Evolutionary conservation across 495 filamentous ascomycete genomes (phyloP).

Genomic region (Lasiosphaeris hirsuta): DNA sequence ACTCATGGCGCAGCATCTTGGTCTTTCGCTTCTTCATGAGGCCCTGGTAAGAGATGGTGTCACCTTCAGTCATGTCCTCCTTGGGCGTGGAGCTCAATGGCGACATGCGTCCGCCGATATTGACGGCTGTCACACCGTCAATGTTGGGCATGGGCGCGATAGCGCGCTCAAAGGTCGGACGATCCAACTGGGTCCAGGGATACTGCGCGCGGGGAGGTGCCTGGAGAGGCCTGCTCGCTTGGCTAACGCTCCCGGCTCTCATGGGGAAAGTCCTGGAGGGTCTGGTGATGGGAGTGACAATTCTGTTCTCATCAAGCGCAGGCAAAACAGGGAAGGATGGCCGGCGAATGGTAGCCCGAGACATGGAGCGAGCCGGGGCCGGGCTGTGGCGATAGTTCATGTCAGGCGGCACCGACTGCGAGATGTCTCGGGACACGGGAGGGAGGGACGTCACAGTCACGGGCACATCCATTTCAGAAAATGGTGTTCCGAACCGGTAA

Average conservation of each 20-base stretch:
- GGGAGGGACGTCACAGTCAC: conserved; percentile 68
- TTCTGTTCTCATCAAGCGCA: conserved; percentile 50
- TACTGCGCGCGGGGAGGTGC: conserved; percentile 47
- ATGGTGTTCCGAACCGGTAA: conserved; percentile 74
- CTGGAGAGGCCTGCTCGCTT: conserved; percentile 34
- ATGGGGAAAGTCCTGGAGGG: conserved; percentile 32
- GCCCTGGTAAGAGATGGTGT: conserved; percentile 64
- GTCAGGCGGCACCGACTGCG: conserved; percentile 89
- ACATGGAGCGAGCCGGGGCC: conserved; percentile 47
- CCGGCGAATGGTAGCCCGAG: conserved; percentile 52
- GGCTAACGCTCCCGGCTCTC: conserved; percentile 21
- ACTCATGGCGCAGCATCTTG: conserved; percentile 84
- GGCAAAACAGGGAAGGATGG: conserved; percentile 57
- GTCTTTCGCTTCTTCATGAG: conserved; percentile 96
- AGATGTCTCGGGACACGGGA: conserved; percentile 65
- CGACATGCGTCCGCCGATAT: conserved; percentile 52
- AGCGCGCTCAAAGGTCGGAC: conserved; percentile 37
- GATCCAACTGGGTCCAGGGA: conserved; percentile 44
- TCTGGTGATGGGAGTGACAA: conserved; percentile 28
- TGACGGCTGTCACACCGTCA: conserved; percentile 15
- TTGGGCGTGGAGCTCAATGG: conserved; percentile 25
- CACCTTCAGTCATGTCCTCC: conserved; percentile 36
- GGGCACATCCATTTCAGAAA: conserved; percentile 88
- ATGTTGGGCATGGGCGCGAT: conserved; percentile 24
- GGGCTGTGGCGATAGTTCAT: conserved; percentile 66